These are phyloP conservation scores for Malus hybrid DNA, from an alignment of 331 rosid species.

Conservation along the genomic window DNA sequence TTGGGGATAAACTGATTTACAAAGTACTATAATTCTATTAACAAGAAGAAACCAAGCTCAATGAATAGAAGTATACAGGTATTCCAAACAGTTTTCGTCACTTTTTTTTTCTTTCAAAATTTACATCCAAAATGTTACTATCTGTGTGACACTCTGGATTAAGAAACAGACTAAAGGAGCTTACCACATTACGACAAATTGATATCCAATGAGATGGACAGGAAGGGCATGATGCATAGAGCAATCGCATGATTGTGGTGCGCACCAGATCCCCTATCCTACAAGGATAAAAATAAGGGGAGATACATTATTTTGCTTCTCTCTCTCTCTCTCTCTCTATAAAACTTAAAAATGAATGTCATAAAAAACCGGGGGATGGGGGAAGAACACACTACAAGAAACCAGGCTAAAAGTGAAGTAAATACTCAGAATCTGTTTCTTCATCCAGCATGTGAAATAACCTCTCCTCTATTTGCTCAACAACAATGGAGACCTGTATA, in stretches of 20 bases:
- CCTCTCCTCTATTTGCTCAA: constrained; percentile 82
- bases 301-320: background rate
- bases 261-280: constrained; percentile 79
- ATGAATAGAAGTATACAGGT: background rate
- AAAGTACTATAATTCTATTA: background rate
- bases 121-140: no score
- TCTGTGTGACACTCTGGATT: background rate
- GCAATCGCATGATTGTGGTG: constrained; percentile 78
- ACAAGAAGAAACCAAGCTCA: background rate
- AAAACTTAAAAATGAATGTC: background rate
- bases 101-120: background rate
- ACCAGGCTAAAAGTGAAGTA: background rate
- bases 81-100: background rate
- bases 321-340: background rate
- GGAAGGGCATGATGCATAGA: constrained; percentile 77
- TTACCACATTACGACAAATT: constrained; percentile 82
- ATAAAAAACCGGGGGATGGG: background rate
- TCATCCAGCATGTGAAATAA: constrained; percentile 93
- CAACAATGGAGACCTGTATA: constrained; percentile 67
- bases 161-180: constrained; percentile 15
- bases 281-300: constrained; percentile 1
- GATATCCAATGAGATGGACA: constrained; percentile 88
- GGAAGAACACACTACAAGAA: background rate
- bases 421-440: constrained; percentile 91
- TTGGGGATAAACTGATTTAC: background rate